Conservation (phyloP, 2,329 filamentous ascomycete genomes). For the Basipetospora chlamydospora region DNA sequence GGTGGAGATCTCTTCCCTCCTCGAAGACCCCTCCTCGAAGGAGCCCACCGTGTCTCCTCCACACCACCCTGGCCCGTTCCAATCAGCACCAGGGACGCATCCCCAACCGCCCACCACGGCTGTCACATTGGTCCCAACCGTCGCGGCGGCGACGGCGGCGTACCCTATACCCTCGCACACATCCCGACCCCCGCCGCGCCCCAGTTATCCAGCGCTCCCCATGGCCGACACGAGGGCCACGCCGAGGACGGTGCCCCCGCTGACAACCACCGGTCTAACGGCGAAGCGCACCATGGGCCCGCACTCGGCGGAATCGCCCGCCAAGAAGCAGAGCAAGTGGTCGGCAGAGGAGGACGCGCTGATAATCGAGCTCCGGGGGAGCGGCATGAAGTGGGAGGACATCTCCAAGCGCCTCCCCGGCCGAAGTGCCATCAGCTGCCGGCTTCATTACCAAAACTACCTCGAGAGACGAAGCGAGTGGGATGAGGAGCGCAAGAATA, state of each 20-base stretch:
- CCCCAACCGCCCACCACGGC: slow-evolving; percentile 8
- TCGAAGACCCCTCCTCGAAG: slow-evolving; percentile 63
- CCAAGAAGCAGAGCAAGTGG: slow-evolving; percentile 96
- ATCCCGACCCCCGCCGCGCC: slow-evolving; percentile 5
- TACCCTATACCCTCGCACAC: slow-evolving; percentile 9
- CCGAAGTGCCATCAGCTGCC: slow-evolving; percentile 84
- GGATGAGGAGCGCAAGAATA: slow-evolving; percentile 97
- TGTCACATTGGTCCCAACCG: slow-evolving; percentile 7
- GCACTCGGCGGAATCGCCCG: slow-evolving; percentile 50
- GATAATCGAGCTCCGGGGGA: slow-evolving; percentile 80
- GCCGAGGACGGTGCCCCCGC: slow-evolving; percentile 7
- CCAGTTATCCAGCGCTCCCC: slow-evolving; percentile 4
- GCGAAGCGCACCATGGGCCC: slow-evolving; percentile 36
- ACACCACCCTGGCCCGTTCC: slow-evolving; percentile 10
- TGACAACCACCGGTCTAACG: slow-evolving; percentile 11
- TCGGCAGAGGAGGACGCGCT: slow-evolving; percentile 83
- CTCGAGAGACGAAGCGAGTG: slow-evolving; percentile 84
- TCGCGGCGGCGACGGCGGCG: slow-evolving; percentile 7
- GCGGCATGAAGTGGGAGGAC: slow-evolving; percentile 97
- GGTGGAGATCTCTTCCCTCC: slow-evolving; percentile 89
- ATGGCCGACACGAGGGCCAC: not conserved
- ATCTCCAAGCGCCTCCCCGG: slow-evolving; percentile 85
- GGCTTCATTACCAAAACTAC: slow-evolving; percentile 94
- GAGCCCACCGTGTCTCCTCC: slow-evolving; percentile 44
- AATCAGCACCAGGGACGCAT: slow-evolving; percentile 14